Base-by-base conservation (phyloP, 2,329 filamentous ascomycete genomes). In the Arthrinium phaeospermum region DNA sequence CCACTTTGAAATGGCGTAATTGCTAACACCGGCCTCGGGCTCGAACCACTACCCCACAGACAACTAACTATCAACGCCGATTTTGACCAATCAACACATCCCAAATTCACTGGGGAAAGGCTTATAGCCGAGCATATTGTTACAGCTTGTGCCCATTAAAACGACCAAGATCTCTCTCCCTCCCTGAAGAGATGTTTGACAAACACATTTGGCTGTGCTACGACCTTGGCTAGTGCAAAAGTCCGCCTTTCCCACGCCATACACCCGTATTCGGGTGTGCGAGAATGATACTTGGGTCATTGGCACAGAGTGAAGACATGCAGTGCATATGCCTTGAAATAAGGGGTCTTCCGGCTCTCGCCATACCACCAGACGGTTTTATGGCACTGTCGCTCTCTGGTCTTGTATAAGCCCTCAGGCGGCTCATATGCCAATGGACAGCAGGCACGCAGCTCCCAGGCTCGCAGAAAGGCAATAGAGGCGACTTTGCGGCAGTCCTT, bases 1-100 rank as follows among this genome's bases (percentile, higher is more conserved):
- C 57, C 57, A 64, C 57, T 64, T 64, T 64, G 34, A 41, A 64
- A 64, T 64, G 57, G 57, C 57, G 57, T 64, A 64, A 64, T 64
- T 64, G 57, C 57, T 64, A 64, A 64, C 57, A 64, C 41, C 34
- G 57, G 57, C 57, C 34, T 41, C 57, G 16, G 57, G 57, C 57
- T 41, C 34, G 8, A 64, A 64, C 30, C 53, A 61, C 57, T 64
- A 64, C 57, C 57, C 57, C 57, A 64, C 57, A 64, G 57, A 64
- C 57, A 64, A 57, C 51, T 57, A 57, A 64, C 57, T 64, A 64
- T 64, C 57, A 64, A 64, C 57, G 57, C 57, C 34, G 34, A 41
- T 64, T 22, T 19, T 64, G 57, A 34, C 57, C 57, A 64, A 64
- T 41, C 34, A 64, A n/a, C 57, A 64, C 41, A 64, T 41, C 57